Evolutionary conservation across 208 protist species (phyloP).

Genomic region (Crithidia mellificae): DNA sequence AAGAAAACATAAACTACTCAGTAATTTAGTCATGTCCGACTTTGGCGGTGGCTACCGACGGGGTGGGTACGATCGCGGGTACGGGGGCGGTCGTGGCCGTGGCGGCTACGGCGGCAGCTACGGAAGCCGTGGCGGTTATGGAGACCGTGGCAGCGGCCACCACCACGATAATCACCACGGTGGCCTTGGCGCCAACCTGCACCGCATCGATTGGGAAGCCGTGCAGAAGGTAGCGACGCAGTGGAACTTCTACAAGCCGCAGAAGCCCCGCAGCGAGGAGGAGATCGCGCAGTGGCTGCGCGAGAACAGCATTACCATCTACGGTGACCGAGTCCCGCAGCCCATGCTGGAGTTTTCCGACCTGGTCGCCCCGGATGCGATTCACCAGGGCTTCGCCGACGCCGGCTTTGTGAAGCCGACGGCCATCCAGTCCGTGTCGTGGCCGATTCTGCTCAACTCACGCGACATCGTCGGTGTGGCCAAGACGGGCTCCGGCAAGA

Average conservation of each 20-base stretch:
- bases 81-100: slow-evolving; percentile 20
- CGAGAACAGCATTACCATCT: slow-evolving; percentile 83
- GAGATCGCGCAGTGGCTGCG: slow-evolving; percentile 73
- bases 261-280: slow-evolving; percentile 67
- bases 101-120: slow-evolving; percentile 13
- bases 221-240: slow-evolving; percentile 73
- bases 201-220: slow-evolving; percentile 65
- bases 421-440: slow-evolving; percentile 90
- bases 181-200: slow-evolving; percentile 65
- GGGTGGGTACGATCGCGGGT: slow-evolving; percentile 17
- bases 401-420: slow-evolving; percentile 79
- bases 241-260: slow-evolving; percentile 88
- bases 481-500: slow-evolving; percentile 91
- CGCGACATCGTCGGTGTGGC: slow-evolving; percentile 90
- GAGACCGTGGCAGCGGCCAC: slow-evolving; percentile 2
- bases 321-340: slow-evolving; percentile 83
- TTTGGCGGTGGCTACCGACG: slow-evolving; percentile 16
- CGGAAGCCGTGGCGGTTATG: slow-evolving; percentile 16
- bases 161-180: slow-evolving; percentile 30
- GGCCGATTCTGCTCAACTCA: slow-evolving; percentile 85
- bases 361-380: slow-evolving; percentile 72
- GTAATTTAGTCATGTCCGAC: slow-evolving; percentile 32
- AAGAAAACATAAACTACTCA: not conserved
- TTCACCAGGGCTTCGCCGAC: slow-evolving; percentile 83
- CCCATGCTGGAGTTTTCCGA: slow-evolving; percentile 85